Evolutionary conservation across 2,329 filamentous ascomycete genomes (phyloP), one percentile per base, ranked within the genome.

Genomic region (Saccharata proteae): DNA sequence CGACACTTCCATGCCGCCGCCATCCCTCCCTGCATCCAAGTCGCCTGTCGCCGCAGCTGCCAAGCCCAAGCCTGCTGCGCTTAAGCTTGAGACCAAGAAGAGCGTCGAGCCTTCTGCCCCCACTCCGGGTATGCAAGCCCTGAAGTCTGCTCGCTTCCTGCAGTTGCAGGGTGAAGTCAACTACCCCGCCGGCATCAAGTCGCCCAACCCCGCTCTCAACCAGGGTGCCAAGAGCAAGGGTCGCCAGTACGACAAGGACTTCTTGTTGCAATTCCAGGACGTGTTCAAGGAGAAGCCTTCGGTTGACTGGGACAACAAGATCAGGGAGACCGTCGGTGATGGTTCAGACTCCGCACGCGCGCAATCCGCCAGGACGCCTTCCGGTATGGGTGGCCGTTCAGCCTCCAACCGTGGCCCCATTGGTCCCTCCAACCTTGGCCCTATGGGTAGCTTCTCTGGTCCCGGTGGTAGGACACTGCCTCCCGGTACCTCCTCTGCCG

Each of bases 221-320:
- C 80, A 83, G 16, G 68, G 73, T 19, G 82, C 80, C 57, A 88
- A 86, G 62, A 75, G 74, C 39, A 80, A 76, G 55, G 78, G 75
- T 24, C 93, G 92, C 65, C 86, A 92, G 56, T 98, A 98, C 58
- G 85, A 96, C 60, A 82, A 86, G 48, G 78, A 80, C 46, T 98
- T 98, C 67, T 65, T 98, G 60, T 69, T 98, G 17, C 90, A 98
- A 53, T 98, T 98, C 69, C 83, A 94, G 62, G 74, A 74, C 46
- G 84, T 93, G 13, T 98, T 94, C 62, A 92, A 84, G 40, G 90
- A 98, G 65, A 92, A 94, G 62, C 90, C 90, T 10, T 93, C 85
- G 1, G 59, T 86, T 25, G 88, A 96, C 51, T 98, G 93, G 74
- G 81, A 92, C 51, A 69, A 78, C 42, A 86, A 90, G 49, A 77